These are phyloP conservation scores for Corynascus novoguineensis DNA, from an alignment of 495 filamentous ascomycete species.

Conservation along the genomic window DNA sequence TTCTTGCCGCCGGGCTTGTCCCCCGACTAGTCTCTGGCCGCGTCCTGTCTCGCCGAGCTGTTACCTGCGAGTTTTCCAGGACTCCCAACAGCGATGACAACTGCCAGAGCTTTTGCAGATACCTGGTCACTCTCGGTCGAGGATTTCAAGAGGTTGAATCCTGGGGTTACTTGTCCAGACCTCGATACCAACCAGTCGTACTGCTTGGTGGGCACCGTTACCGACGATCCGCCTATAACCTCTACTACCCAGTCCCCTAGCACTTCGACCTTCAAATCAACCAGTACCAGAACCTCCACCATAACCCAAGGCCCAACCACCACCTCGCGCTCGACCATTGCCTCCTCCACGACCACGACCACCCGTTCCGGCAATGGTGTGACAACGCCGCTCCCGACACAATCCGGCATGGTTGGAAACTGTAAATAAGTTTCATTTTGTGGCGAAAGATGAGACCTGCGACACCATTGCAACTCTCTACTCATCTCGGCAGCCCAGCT, in stretches of 20 bases:
- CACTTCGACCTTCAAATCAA: conserved; percentile 5
- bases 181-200: conserved; percentile 22
- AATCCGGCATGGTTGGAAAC: not conserved
- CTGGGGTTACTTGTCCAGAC: conserved; percentile 21
- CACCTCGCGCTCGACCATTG: conserved; percentile 7
- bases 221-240: conserved; percentile 8
- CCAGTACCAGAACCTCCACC: conserved; percentile 19
- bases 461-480: not conserved
- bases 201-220: conserved; percentile 23
- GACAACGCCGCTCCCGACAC: not conserved
- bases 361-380: not conserved
- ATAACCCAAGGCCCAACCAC: conserved; percentile 15
- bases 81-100: conserved; percentile 15
- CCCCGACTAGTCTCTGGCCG: not conserved
- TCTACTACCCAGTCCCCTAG: not conserved
- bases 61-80: conserved; percentile 18
- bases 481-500: not conserved
- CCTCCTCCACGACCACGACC: not conserved
- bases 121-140: conserved; percentile 21
- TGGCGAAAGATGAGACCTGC: not conserved
- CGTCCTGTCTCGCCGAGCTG: conserved; percentile 6
- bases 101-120: conserved; percentile 19
- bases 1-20: not conserved
- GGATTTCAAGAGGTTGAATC: conserved; percentile 18
- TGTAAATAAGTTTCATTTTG: conserved; percentile 1